These are phyloP conservation scores for Globisporangium apiculatum DNA, from an alignment of 352 stramenopile genomes.

Conservation along the genomic window DNA sequence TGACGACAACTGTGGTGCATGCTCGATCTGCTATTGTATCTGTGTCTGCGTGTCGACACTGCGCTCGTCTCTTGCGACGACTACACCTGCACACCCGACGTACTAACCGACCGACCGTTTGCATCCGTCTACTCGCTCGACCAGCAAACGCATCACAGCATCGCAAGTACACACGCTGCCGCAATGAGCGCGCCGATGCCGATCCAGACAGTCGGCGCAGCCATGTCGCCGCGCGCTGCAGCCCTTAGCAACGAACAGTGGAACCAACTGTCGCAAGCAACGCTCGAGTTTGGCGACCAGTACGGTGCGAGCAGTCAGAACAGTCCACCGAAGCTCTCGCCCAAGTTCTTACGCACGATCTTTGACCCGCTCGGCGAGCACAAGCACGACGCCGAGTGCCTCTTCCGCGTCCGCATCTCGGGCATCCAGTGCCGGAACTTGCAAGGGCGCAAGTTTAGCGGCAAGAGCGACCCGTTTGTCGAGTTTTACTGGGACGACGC, in stretches of 20 bases:
- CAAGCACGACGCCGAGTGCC: constrained; percentile 52
- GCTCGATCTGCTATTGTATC: too few relatives aligned
- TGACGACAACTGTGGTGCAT: too few relatives aligned
- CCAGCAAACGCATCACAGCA: too few relatives aligned
- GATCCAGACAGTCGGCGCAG: constrained; percentile 24
- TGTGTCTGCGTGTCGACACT: too few relatives aligned
- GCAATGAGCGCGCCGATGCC: constrained; percentile 11
- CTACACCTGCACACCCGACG: too few relatives aligned
- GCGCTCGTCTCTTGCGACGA: too few relatives aligned
- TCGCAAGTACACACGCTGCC: too few relatives aligned
- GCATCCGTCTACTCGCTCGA: too few relatives aligned
- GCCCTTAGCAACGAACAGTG: constrained; percentile 51
- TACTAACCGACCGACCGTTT: too few relatives aligned
- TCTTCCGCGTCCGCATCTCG: constrained; percentile 81
- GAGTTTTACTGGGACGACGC: constrained; percentile 85
- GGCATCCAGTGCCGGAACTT: constrained; percentile 87
- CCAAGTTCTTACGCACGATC: constrained; percentile 57
- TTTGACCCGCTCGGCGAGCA: constrained; percentile 56
- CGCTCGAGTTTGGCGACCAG: constrained; percentile 66
- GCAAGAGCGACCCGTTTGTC: constrained; percentile 84
- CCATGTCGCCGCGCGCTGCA: constrained; percentile 24
- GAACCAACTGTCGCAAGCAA: constrained; percentile 70
- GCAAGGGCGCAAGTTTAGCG: constrained; percentile 66
- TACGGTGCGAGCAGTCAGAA: constrained; percentile 32
- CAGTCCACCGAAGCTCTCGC: constrained; percentile 32